Evolutionary conservation across 2,329 filamentous ascomycete genomes (phyloP).

Genomic region (Beauveria sp.): DNA sequence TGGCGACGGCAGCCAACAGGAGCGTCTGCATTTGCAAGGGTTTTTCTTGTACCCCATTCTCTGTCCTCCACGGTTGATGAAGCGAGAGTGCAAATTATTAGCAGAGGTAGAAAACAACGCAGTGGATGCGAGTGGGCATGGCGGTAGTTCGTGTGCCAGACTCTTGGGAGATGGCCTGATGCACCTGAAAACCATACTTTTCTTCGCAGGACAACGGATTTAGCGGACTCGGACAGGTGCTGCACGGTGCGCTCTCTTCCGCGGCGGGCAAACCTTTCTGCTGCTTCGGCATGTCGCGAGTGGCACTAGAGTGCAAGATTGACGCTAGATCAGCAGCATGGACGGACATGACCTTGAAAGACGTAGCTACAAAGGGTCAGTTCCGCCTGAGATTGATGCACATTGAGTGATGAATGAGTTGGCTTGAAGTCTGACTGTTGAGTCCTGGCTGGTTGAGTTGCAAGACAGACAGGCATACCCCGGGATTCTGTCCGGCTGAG

Average conservation of each 20-base stretch:
- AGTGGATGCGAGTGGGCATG: constrained; percentile 4
- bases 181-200: not conserved
- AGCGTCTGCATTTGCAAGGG: not conserved
- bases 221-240: not conserved
- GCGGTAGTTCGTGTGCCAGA: not conserved
- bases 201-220: not conserved
- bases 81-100: not conserved
- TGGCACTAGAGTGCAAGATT: not conserved
- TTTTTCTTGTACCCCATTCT: not conserved
- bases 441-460: not conserved
- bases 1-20: not conserved
- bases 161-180: not conserved
- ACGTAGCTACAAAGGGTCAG: no score
- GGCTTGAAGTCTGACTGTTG: not conserved
- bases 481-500: constrained; percentile 3
- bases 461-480: not conserved
- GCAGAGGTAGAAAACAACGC: not conserved
- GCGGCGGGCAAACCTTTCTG: not conserved
- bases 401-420: no score
- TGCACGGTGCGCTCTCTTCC: not conserved
- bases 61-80: not conserved
- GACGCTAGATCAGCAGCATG: not conserved
- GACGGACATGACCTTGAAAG: no score
- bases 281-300: constrained; percentile 7
- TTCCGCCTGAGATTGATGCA: no score